Evolutionary conservation across 2,329 filamentous ascomycete species (phyloP).

Genomic region (Beauveria australis): DNA sequence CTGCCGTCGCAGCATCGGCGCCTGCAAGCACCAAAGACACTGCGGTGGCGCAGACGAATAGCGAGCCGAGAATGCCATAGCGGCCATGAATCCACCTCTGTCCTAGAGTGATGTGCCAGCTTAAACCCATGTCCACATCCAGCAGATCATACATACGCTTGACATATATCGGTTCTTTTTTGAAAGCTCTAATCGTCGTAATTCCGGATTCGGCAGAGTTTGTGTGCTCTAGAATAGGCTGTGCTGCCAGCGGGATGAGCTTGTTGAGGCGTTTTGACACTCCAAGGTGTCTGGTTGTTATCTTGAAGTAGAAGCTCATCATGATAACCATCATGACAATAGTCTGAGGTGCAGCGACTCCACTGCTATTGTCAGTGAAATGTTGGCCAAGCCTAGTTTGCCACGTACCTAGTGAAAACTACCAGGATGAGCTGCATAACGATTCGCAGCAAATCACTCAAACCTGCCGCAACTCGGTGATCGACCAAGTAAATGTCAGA

Average conservation of each 20-base stretch:
- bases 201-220: slow-evolving; percentile 6
- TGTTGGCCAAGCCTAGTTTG: background rate
- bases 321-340: background rate
- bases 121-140: background rate
- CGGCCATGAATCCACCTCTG: slow-evolving; percentile 6
- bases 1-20: slow-evolving; percentile 1
- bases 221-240: slow-evolving; percentile 10
- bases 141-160: slow-evolving; percentile 8
- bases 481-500: slow-evolving; percentile 10
- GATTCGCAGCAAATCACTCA: slow-evolving; percentile 5
- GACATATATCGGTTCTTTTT: background rate
- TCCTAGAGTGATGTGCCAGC: slow-evolving; percentile 4
- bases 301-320: background rate
- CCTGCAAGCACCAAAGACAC: background rate
- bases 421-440: slow-evolving; percentile 28
- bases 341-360: background rate
- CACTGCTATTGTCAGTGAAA: background rate
- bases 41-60: slow-evolving; percentile 6
- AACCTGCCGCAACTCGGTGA: slow-evolving; percentile 1
- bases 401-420: background rate
- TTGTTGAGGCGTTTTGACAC: slow-evolving; percentile 4
- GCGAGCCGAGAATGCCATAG: slow-evolving; percentile 5
- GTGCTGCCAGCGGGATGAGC: slow-evolving; percentile 1
- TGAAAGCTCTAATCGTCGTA: slow-evolving; percentile 11
- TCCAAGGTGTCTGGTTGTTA: background rate